Conservation (phyloP, 129 eudicot species). For the Cynara cardunculus region DNA sequence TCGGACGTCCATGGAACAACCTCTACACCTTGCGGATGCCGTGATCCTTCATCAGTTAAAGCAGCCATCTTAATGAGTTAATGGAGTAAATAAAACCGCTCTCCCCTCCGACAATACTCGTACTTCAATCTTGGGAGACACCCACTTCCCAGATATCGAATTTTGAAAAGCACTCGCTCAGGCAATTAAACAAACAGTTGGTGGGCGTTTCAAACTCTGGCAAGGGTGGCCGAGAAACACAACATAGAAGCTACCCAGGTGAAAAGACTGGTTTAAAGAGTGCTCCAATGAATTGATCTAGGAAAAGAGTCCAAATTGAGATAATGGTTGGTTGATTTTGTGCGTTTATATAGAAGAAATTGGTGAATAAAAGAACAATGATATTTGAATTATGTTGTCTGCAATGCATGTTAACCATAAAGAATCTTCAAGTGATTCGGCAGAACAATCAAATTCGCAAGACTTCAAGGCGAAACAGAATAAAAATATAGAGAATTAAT, state of each 20-base stretch:
- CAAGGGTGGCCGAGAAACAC: neutral
- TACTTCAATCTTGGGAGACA: neutral
- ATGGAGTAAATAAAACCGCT: neutral
- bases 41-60: constrained; percentile 42
- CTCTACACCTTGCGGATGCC: constrained; percentile 59
- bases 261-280: neutral
- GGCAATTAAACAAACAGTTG: constrained; percentile 13
- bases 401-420: constrained; percentile 13
- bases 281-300: neutral
- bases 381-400: constrained; percentile 10
- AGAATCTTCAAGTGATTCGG: neutral
- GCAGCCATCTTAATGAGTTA: constrained; percentile 22
- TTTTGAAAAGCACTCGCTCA: neutral
- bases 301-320: neutral
- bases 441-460: neutral
- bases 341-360: constrained; percentile 23
- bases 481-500: constrained; percentile 1
- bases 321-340: neutral
- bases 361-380: neutral
- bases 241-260: constrained; percentile 11
- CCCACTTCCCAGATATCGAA: neutral
- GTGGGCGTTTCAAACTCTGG: neutral
- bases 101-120: neutral
- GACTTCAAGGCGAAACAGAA: neutral
- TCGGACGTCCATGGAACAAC: constrained; percentile 51